phyloP scores from a whole-genome alignment of 2,329 filamentous ascomycete species.

The Cryoendolithus antarcticus region DNA sequence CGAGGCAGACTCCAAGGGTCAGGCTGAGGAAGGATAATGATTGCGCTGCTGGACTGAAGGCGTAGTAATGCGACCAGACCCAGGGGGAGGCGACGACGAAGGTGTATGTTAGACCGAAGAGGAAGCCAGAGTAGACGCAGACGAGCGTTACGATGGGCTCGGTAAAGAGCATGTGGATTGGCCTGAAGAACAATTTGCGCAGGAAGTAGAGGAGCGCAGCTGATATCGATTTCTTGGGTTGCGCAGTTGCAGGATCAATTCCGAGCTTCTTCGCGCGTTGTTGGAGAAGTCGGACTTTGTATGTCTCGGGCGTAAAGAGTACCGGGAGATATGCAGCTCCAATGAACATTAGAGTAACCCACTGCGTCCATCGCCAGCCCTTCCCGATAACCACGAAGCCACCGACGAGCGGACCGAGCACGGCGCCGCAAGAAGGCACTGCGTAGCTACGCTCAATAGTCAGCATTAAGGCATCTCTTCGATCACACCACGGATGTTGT shows the following conservation, averaged over 20 bases:
- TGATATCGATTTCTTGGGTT: slow-evolving; percentile 8
- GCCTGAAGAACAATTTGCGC: slow-evolving; percentile 12
- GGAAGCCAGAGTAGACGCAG: slow-evolving; percentile 12
- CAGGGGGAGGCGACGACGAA: slow-evolving; percentile 15
- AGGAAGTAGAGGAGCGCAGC: slow-evolving; percentile 16
- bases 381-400: slow-evolving; percentile 9
- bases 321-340: slow-evolving; percentile 17
- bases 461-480: slow-evolving; percentile 5
- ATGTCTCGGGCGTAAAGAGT: slow-evolving; percentile 36
- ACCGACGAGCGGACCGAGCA: slow-evolving; percentile 29
- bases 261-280: slow-evolving; percentile 18
- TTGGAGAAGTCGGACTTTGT: slow-evolving; percentile 34
- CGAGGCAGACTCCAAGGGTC: slow-evolving; percentile 10
- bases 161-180: slow-evolving; percentile 17
- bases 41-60: slow-evolving; percentile 8
- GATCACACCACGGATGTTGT: too few relatives aligned
- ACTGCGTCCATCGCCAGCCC: slow-evolving; percentile 16
- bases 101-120: slow-evolving; percentile 12
- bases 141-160: slow-evolving; percentile 21
- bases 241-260: slow-evolving; percentile 9
- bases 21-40: slow-evolving; percentile 17
- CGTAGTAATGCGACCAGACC: slow-evolving; percentile 13
- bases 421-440: slow-evolving; percentile 22
- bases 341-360: slow-evolving; percentile 21
- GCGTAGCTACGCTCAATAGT: slow-evolving; percentile 21